These are phyloP conservation scores for Xerocomellus amylosporus DNA, from an alignment of 768 basidiomycete genomes.

Conservation along the genomic window DNA sequence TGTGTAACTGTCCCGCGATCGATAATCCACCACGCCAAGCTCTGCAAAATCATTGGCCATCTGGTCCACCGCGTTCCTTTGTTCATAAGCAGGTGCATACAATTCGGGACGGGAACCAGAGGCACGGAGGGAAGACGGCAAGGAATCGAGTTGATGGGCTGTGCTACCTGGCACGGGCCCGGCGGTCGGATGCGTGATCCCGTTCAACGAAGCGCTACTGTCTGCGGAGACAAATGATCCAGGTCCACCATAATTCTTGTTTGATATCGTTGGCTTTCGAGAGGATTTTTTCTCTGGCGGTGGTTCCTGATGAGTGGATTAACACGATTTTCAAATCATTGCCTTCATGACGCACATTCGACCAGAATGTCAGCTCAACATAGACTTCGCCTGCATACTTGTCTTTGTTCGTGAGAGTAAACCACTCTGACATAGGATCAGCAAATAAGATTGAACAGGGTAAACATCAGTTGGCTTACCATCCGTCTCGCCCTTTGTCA, in stretches of 20 bases:
- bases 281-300: conserved; percentile 67
- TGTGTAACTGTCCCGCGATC: conserved; percentile 56
- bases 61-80: conserved; percentile 47
- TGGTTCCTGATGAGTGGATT: conserved; percentile 53
- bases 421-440: conserved; percentile 72
- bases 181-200: conserved; percentile 11
- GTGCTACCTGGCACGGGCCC: conserved; percentile 24
- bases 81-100: conserved; percentile 75
- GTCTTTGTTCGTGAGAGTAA: conserved; percentile 83
- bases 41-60: conserved; percentile 66
- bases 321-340: neutral
- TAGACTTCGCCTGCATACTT: conserved; percentile 96
- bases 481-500: conserved; percentile 96
- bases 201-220: conserved; percentile 27
- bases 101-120: conserved; percentile 67
- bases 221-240: conserved; percentile 68
- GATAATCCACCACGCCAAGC: conserved; percentile 50
- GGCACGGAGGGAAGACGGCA: conserved; percentile 59
- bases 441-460: conserved; percentile 9
- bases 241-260: conserved; percentile 72
- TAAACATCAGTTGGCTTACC: conserved; percentile 51
- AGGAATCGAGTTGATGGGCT: conserved; percentile 44
- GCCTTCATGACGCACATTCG: conserved; percentile 56
- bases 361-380: conserved; percentile 96
- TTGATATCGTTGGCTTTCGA: conserved; percentile 47